phyloP scores from a whole-genome alignment of 768 basidiomycete species.

The Boletus tylopilopsis region DNA sequence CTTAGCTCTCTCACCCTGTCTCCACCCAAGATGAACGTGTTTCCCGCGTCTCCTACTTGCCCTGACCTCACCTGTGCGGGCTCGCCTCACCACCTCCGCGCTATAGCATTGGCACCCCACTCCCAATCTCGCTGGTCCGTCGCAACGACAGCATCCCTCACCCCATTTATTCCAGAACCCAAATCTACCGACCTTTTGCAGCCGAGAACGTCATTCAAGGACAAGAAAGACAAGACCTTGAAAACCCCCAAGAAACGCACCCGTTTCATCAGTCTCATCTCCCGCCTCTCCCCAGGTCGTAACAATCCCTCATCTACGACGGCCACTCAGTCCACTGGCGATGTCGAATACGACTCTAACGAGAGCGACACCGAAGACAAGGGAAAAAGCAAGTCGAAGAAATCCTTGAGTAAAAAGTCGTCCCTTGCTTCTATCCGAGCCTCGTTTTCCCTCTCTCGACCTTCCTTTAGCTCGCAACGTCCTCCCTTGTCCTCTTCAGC shows the following conservation, averaged over 20 bases:
- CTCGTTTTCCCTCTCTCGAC: slow-evolving; percentile 29
- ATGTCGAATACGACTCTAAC: slow-evolving; percentile 21
- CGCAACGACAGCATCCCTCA: slow-evolving; percentile 29
- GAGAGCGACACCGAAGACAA: slow-evolving; percentile 23
- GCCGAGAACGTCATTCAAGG: slow-evolving; percentile 12
- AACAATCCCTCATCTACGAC: slow-evolving; percentile 12
- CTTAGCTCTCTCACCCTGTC: neutral
- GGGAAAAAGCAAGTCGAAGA: slow-evolving; percentile 13
- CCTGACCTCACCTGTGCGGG: neutral
- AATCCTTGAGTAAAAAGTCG: slow-evolving; percentile 26
- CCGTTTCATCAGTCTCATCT: slow-evolving; percentile 32
- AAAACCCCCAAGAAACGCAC: slow-evolving; percentile 31
- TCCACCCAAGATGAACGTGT: slow-evolving; percentile 3
- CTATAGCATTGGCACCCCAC: neutral
- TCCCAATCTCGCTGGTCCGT: slow-evolving; percentile 29
- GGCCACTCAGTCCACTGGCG: neutral
- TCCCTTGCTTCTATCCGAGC: slow-evolving; percentile 29
- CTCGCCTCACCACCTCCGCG: neutral
- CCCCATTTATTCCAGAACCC: slow-evolving; percentile 14
- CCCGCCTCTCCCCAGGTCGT: slow-evolving; percentile 30
- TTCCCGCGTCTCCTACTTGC: slow-evolving; percentile 8
- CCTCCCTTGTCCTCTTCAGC: slow-evolving; percentile 13
- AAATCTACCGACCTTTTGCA: slow-evolving; percentile 3
- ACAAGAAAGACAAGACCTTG: slow-evolving; percentile 19
- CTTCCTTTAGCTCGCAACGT: slow-evolving; percentile 29